Percentiles rank a stretch among this genome's conserved stretches.
These are phyloP conservation scores for Melaleuca alternifolia DNA, from an alignment of 345 rosid genomes.

Conservation along the genomic window DNA sequence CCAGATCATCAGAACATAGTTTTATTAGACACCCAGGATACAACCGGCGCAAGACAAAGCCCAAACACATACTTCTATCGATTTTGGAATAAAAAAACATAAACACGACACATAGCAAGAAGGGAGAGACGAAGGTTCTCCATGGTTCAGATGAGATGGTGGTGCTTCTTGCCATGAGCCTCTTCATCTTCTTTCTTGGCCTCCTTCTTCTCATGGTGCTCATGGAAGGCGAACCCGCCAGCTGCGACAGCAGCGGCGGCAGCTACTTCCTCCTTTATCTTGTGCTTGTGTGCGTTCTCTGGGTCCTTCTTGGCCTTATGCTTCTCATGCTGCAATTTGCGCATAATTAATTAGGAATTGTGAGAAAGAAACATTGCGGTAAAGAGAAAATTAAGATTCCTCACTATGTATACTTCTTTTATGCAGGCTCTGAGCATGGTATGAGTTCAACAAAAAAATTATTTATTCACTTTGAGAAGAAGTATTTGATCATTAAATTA, in stretches of 20 bases:
- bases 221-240: slow-evolving; percentile 36
- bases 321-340: slow-evolving; percentile 11
- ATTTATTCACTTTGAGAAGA: no score
- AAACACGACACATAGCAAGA: background rate
- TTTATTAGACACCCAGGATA: background rate
- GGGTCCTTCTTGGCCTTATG: slow-evolving; percentile 35
- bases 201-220: slow-evolving; percentile 51
- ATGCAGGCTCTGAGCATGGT: background rate
- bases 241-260: slow-evolving; percentile 28
- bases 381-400: background rate
- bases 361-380: background rate
- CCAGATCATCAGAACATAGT: background rate
- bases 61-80: background rate
- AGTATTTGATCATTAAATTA: no score
- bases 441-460: background rate
- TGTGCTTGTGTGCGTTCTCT: slow-evolving; percentile 44
- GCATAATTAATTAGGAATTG: background rate
- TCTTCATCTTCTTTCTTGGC: slow-evolving; percentile 21
- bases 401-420: background rate
- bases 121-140: background rate
- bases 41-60: background rate
- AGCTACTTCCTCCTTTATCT: slow-evolving; percentile 35
- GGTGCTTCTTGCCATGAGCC: slow-evolving; percentile 31
- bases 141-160: background rate
- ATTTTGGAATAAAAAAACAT: background rate